These are phyloP conservation scores for Waltergamsia citrina DNA, from an alignment of 2,329 filamentous ascomycete genomes.

Conservation along the genomic window DNA sequence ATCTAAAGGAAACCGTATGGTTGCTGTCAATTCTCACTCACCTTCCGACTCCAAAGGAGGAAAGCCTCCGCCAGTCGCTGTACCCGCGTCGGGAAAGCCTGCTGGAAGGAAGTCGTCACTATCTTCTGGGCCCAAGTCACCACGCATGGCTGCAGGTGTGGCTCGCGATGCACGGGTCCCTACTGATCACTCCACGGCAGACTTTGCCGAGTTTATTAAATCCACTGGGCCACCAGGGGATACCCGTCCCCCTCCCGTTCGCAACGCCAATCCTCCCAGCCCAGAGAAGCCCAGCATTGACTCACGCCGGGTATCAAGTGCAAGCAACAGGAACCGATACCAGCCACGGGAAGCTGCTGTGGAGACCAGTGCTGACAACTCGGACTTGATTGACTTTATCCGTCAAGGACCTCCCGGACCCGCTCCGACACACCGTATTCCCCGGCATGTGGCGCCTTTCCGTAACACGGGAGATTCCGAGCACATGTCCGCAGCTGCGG, in stretches of 20 bases:
- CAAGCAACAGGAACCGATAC: slow-evolving; percentile 41
- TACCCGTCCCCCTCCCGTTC: slow-evolving; percentile 21
- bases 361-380: slow-evolving; percentile 53
- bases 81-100: background rate
- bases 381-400: slow-evolving; percentile 93
- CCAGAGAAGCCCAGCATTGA: slow-evolving; percentile 21
- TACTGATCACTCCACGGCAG: slow-evolving; percentile 57
- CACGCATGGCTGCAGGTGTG: slow-evolving; percentile 12
- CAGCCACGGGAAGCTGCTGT: slow-evolving; percentile 64
- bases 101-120: slow-evolving; percentile 1
- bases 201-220: slow-evolving; percentile 85
- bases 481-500: slow-evolving; percentile 49
- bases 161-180: slow-evolving; percentile 67
- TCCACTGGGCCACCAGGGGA: slow-evolving; percentile 64
- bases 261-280: slow-evolving; percentile 19
- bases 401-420: slow-evolving; percentile 67
- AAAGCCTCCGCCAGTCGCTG: slow-evolving; percentile 4
- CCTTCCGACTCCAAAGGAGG: background rate
- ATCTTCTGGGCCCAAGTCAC: slow-evolving; percentile 6
- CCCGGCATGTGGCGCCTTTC: slow-evolving; percentile 77
- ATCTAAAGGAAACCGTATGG: background rate
- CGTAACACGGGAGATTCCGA: slow-evolving; percentile 80
- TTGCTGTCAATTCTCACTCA: background rate
- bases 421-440: slow-evolving; percentile 59
- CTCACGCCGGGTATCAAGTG: slow-evolving; percentile 24